phyloP scores from a whole-genome alignment of 129 eudicot species.

The Artemisia annua region DNA sequence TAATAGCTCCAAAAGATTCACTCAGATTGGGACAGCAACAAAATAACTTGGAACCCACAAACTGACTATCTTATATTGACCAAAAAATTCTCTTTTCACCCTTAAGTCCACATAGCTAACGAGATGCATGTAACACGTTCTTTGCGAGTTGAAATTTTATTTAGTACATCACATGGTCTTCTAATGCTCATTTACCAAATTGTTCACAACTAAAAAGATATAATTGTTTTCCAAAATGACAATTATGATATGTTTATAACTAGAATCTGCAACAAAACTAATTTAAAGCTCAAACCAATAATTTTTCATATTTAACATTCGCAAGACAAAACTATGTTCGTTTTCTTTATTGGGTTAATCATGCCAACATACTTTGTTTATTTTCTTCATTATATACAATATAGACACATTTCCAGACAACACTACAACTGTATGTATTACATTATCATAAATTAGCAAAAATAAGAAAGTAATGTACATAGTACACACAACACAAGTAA shows the following conservation, averaged over 20 bases:
- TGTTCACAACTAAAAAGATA: background rate
- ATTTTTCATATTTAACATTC: too few relatives aligned
- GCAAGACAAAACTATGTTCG: too few relatives aligned
- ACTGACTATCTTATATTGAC: conserved; percentile 5
- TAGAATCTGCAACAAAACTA: conserved; percentile 10
- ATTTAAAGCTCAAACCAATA: background rate
- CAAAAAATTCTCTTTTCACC: background rate
- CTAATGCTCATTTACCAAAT: conserved; percentile 10
- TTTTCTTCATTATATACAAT: too few relatives aligned
- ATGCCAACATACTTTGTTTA: too few relatives aligned
- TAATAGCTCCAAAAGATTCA: conserved; percentile 24
- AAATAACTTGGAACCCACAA: conserved; percentile 29
- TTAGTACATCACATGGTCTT: conserved; percentile 12
- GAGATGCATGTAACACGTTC: background rate
- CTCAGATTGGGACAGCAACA: conserved; percentile 1
- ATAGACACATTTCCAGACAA: too few relatives aligned
- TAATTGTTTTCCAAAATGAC: conserved; percentile 2
- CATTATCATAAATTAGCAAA: too few relatives aligned
- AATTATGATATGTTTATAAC: background rate
- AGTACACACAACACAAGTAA: too few relatives aligned
- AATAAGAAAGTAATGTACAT: too few relatives aligned
- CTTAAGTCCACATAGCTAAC: conserved; percentile 4
- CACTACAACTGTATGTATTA: too few relatives aligned
- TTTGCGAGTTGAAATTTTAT: background rate
- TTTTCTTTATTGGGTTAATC: too few relatives aligned